Conservation (phyloP, 116 monocot species). For the Thalassia testudinum region DNA sequence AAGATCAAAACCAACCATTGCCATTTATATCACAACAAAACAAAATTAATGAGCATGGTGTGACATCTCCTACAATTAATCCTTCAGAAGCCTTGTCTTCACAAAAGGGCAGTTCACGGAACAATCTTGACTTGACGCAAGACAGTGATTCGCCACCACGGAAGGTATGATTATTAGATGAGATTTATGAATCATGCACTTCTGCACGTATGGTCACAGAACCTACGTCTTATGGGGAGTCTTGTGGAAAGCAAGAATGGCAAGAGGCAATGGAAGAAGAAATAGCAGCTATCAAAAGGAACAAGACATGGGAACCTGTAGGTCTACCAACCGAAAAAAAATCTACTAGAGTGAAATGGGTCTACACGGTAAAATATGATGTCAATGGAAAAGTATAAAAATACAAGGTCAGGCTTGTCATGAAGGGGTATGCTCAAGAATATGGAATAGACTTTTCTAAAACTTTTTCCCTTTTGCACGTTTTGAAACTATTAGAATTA, state of each 20-base stretch:
- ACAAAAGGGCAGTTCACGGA: not conserved
- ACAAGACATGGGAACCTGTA: slow-evolving; percentile 3
- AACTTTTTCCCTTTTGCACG: not conserved
- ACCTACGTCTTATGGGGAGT: slow-evolving; percentile 4
- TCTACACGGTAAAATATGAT: not conserved
- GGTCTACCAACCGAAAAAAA: not conserved
- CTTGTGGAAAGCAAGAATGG: not conserved
- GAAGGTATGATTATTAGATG: not conserved
- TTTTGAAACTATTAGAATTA: not conserved
- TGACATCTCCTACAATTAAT: not conserved
- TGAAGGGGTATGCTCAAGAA: slow-evolving; percentile 1
- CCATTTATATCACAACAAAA: not conserved
- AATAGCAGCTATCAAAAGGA: slow-evolving; percentile 1
- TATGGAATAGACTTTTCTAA: not conserved
- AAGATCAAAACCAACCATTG: not conserved
- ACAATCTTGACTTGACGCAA: not conserved
- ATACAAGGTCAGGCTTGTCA: not conserved
- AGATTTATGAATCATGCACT: slow-evolving; percentile 6
- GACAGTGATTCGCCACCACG: not conserved
- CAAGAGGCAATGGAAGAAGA: not conserved
- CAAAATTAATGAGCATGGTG: not conserved
- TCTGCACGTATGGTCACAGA: not conserved
- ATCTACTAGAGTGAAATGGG: slow-evolving; percentile 1
- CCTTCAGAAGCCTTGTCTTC: not conserved
- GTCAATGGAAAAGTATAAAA: not conserved